Evolutionary conservation across 805 yeast genomes (phyloP).

Genomic region (Kazachstania martiniae): DNA sequence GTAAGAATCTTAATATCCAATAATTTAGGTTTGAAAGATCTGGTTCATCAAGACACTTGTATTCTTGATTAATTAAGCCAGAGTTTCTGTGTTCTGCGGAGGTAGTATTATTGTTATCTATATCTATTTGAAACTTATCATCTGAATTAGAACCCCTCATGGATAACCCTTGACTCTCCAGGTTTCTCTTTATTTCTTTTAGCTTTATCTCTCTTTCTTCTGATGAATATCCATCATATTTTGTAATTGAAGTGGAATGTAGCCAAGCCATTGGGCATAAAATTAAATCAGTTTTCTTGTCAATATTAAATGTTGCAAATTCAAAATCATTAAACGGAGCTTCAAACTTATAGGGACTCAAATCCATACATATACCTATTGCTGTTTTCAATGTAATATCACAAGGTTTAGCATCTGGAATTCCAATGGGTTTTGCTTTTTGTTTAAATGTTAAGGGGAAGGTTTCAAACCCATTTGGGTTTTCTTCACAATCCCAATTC

Average conservation of each 20-base stretch:
- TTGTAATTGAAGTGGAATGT: constrained; percentile 34
- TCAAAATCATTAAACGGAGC: constrained; percentile 73
- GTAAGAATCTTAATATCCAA: constrained; percentile 66
- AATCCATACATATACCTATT: constrained; percentile 90
- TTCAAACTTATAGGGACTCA: constrained; percentile 74
- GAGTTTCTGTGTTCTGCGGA: constrained; percentile 6
- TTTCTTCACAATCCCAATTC: constrained; percentile 67
- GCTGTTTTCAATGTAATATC: constrained; percentile 33
- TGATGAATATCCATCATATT: constrained; percentile 8
- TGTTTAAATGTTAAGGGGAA: constrained; percentile 32
- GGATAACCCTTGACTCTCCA: constrained; percentile 12
- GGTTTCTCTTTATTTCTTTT: constrained; percentile 5
- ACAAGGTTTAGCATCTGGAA: not conserved
- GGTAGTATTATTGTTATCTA: constrained; percentile 10
- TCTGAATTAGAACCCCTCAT: constrained; percentile 18
- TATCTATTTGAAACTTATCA: constrained; percentile 14
- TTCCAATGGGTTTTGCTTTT: not conserved
- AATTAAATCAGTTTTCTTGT: constrained; percentile 41
- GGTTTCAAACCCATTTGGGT: constrained; percentile 46
- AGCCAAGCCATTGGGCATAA: constrained; percentile 88
- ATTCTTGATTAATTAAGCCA: constrained; percentile 4
- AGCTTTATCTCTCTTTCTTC: constrained; percentile 3
- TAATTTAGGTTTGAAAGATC: constrained; percentile 47
- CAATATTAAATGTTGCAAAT: constrained; percentile 44
- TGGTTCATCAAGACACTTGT: constrained; percentile 29